These are phyloP conservation scores for Microdochium paspali DNA, from an alignment of 2,329 filamentous ascomycete species.

Conservation along the genomic window DNA sequence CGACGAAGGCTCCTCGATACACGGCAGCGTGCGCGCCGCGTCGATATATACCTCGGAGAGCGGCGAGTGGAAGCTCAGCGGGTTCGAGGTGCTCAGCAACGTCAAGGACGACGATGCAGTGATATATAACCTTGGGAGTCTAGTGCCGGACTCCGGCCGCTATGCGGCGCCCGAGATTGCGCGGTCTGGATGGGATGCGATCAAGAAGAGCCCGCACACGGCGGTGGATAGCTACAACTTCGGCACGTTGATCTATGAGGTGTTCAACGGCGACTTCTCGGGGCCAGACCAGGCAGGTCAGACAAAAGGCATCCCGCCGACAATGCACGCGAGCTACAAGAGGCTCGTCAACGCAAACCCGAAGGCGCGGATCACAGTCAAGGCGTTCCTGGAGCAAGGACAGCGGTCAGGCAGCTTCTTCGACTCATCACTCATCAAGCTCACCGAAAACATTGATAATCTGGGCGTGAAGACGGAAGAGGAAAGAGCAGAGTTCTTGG, in stretches of 20 bases:
- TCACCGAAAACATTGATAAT: constrained; percentile 89
- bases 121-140: constrained; percentile 84
- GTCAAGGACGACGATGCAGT: constrained; percentile 93
- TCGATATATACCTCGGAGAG: constrained; percentile 93
- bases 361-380: constrained; percentile 75
- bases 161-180: constrained; percentile 84
- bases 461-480: constrained; percentile 77
- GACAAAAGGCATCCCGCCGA: constrained; percentile 75
- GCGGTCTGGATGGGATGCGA: constrained; percentile 81
- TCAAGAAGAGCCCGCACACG: constrained; percentile 72
- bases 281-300: constrained; percentile 74
- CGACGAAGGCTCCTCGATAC: constrained; percentile 81
- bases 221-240: constrained; percentile 85
- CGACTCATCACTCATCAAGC: constrained; percentile 80
- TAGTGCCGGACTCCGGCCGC: constrained; percentile 74
- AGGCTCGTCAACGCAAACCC: constrained; percentile 81
- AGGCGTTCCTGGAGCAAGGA: constrained; percentile 84
- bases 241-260: constrained; percentile 77
- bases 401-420: constrained; percentile 78
- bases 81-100: constrained; percentile 87
- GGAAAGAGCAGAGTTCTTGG: constrained; percentile 78
- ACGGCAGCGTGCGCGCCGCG: constrained; percentile 75
- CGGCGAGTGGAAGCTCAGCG: constrained; percentile 94
- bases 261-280: constrained; percentile 78
- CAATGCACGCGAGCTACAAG: constrained; percentile 88